A percentile compares a stretch with the other conserved stretches of the same genome.
phyloP scores from a whole-genome alignment of 1,284 basidiomycete genomes.

The Chalciporus piperatoides region DNA sequence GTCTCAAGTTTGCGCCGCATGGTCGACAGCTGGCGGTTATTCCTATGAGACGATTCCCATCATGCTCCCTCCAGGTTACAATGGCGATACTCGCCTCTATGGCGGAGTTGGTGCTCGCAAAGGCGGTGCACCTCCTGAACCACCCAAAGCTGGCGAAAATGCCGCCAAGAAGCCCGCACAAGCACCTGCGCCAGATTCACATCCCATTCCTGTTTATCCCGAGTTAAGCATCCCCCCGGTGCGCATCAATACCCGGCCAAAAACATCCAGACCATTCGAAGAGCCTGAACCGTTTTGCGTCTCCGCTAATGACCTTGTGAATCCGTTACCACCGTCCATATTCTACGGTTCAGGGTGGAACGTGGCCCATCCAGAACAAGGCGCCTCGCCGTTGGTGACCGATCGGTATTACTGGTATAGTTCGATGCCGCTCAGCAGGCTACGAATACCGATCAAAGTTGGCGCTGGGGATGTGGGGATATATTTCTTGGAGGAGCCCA shows the following conservation, averaged over 20 bases:
- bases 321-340: slow-evolving; percentile 84
- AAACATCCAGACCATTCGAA: slow-evolving; percentile 55
- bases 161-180: slow-evolving; percentile 25
- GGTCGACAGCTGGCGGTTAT: slow-evolving; percentile 70
- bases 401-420: slow-evolving; percentile 87
- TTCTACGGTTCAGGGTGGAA: slow-evolving; percentile 91
- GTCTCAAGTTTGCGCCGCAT: slow-evolving; percentile 80
- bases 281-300: slow-evolving; percentile 90
- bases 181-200: slow-evolving; percentile 12
- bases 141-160: slow-evolving; percentile 32
- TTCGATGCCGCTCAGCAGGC: slow-evolving; percentile 67
- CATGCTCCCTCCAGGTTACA: slow-evolving; percentile 36
- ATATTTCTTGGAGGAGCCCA: slow-evolving; percentile 69
- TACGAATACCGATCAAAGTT: slow-evolving; percentile 73
- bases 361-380: slow-evolving; percentile 62
- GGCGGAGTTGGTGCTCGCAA: slow-evolving; percentile 71
- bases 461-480: slow-evolving; percentile 77
- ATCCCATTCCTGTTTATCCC: slow-evolving; percentile 32
- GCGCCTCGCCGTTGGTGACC: slow-evolving; percentile 43
- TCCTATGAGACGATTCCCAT: slow-evolving; percentile 57
- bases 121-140: slow-evolving; percentile 49
- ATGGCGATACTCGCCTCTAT: slow-evolving; percentile 53
- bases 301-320: slow-evolving; percentile 90
- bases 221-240: slow-evolving; percentile 63
- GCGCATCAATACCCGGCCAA: slow-evolving; percentile 71